phyloP scores from a whole-genome alignment of 306 rosid species.

The Carpinus viminea region DNA sequence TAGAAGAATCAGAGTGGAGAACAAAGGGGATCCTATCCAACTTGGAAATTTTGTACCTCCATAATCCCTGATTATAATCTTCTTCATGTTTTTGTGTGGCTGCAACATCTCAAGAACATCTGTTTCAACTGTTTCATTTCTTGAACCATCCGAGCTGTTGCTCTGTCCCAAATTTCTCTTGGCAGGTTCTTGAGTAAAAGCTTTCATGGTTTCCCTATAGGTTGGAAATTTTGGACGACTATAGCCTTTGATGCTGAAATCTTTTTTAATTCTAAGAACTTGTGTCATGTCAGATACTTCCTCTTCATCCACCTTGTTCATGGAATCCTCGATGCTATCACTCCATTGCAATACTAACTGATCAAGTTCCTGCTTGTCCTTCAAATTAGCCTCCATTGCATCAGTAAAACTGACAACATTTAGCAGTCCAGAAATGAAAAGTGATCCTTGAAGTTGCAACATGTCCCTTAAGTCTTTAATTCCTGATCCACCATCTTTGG shows the following conservation, averaged over 20 bases:
- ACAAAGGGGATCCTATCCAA: conserved; percentile 34
- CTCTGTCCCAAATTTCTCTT: background rate
- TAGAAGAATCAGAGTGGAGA: conserved; percentile 21
- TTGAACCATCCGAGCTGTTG: conserved; percentile 17
- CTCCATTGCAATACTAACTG: conserved; percentile 31
- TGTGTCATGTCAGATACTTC: background rate
- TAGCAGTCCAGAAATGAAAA: conserved; percentile 28
- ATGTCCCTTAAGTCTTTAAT: conserved; percentile 25
- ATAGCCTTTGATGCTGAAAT: background rate
- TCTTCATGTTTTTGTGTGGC: conserved; percentile 28
- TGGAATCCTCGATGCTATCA: background rate
- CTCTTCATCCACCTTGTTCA: background rate
- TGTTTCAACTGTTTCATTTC: conserved; percentile 28
- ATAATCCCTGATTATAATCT: conserved; percentile 26
- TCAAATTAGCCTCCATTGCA: conserved; percentile 38
- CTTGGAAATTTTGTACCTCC: conserved; percentile 35
- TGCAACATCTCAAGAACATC: conserved; percentile 39
- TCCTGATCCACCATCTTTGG: conserved; percentile 19
- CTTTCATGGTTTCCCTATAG: background rate
- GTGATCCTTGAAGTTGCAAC: conserved; percentile 31
- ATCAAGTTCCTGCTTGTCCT: conserved; percentile 31
- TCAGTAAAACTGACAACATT: conserved; percentile 31
- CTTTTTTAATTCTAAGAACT: background rate
- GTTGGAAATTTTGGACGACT: no score
- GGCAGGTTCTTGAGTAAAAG: background rate